phyloP scores from a whole-genome alignment of 164 flowering plant species.

The Cinnamomum chago region DNA sequence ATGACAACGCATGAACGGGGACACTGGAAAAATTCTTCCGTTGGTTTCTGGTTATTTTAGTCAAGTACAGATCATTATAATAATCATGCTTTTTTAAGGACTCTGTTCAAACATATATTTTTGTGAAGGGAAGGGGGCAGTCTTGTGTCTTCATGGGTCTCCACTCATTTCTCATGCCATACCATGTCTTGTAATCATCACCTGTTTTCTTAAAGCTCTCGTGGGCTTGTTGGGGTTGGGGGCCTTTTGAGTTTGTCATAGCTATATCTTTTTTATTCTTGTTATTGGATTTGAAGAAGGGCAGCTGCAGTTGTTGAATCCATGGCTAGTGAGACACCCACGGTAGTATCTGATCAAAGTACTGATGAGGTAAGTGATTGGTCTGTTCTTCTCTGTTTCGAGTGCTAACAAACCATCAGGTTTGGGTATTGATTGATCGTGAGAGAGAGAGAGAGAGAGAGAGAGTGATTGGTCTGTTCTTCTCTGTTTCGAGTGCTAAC shows the following conservation, averaged over 20 bases:
- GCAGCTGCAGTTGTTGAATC: background rate
- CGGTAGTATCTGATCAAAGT: background rate
- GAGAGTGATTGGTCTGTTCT: background rate
- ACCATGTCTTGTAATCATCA: background rate
- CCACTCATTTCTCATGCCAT: background rate
- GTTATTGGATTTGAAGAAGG: too few relatives aligned
- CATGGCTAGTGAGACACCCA: slow-evolving; percentile 5
- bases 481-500: background rate
- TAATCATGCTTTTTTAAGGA: background rate
- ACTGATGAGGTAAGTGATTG: background rate
- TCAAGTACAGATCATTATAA: background rate
- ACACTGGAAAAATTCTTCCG: background rate
- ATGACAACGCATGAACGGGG: background rate
- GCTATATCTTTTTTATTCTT: background rate
- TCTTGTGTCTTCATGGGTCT: background rate
- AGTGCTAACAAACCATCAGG: background rate
- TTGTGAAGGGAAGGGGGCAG: background rate
- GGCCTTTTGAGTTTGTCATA: background rate
- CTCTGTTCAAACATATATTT: too few relatives aligned
- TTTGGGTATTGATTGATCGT: background rate
- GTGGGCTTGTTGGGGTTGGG: background rate
- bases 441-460: background rate
- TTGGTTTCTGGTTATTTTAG: background rate
- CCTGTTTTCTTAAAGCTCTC: background rate
- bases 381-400: background rate